A percentile compares a stretch with the other conserved stretches of the same genome.
Evolutionary conservation across 108 stramenopile genomes (phyloP).

Genomic region (Pseudonitzschia pungens): DNA sequence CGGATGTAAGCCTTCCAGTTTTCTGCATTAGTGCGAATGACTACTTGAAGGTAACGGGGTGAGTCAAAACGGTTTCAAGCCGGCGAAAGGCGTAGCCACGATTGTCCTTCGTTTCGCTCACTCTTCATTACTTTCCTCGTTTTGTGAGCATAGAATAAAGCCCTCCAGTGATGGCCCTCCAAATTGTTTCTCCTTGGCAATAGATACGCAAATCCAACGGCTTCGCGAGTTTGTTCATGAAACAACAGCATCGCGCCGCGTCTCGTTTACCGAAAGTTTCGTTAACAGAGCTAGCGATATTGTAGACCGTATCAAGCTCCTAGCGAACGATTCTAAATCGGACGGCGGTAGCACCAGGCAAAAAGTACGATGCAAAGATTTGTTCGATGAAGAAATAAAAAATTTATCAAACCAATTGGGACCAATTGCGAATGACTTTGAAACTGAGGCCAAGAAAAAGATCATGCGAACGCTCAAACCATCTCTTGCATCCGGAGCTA

Average conservation of each 20-base stretch:
- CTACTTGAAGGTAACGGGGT: constrained; percentile 40
- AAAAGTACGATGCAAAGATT: constrained; percentile 23
- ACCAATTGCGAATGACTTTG: constrained; percentile 32
- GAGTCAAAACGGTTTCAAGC: background rate
- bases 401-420: constrained; percentile 14
- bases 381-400: constrained; percentile 27
- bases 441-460: background rate
- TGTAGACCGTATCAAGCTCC: constrained; percentile 37
- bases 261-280: constrained; percentile 24
- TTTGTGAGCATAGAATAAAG: constrained; percentile 23
- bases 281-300: constrained; percentile 35
- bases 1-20: constrained; percentile 34
- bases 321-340: constrained; percentile 25
- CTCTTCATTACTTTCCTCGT: background rate
- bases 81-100: too few relatives aligned
- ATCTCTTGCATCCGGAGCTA: constrained; percentile 33
- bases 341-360: constrained; percentile 26
- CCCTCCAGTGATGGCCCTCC: constrained; percentile 44
- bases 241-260: constrained; percentile 26
- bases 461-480: constrained; percentile 8
- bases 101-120: background rate
- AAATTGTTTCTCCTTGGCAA: constrained; percentile 28
- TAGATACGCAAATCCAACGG: constrained; percentile 43
- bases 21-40: constrained; percentile 50
- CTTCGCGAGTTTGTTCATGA: constrained; percentile 36